Evolutionary conservation across 1,284 basidiomycete species (phyloP), one percentile per base, ranked within the genome.

Genomic region (Porogramme epimiltina): DNA sequence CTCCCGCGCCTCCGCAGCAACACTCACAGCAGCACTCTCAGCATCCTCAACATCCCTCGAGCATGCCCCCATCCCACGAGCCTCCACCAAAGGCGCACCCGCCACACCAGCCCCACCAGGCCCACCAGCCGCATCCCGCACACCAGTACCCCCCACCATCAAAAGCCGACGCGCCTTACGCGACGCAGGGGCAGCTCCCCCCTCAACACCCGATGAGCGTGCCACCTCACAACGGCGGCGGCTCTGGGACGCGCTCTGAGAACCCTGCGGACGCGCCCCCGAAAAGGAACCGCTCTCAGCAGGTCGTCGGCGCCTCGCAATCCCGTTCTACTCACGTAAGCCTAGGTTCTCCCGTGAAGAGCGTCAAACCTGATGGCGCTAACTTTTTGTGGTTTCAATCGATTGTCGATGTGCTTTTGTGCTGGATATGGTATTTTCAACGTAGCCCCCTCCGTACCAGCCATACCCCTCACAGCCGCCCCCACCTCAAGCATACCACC

Each of bases 261-360:
- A 53, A 49, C 43, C 24, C 54, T 57, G 67, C 51, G 23, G 63
- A 67, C 31, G 45, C 59, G 51, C 48, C 56, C 18, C 54, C 65
- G 31, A 65, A 66, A 58, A 56, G 54, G 42, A 54, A 62, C 45
- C 70, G 69, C 43, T 65, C 70, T 24, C 61, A 56, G 51, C 64
- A 66, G 42, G 62, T 58, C 26, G 61, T 68, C 49, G 64, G 65
- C 66, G 66, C 63, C 61, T 66, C 69, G 39, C 66, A 70, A 36
- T 66, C 54, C 54, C 67, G 68, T 58, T 68, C 69, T 37, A 67
- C 70, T 65, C 70, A 72, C 66, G 71, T 72, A 67, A 70, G 71
- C 61, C 42, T 51, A 45, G 48, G 58, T 62, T 61, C 55, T 58
- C 59, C 58, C 57, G 56, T 59, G 59, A 58, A 57, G 55, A 47